Conservation (phyloP, 176 grass and related monocot species). For the Eremochloa ophiuroides region DNA sequence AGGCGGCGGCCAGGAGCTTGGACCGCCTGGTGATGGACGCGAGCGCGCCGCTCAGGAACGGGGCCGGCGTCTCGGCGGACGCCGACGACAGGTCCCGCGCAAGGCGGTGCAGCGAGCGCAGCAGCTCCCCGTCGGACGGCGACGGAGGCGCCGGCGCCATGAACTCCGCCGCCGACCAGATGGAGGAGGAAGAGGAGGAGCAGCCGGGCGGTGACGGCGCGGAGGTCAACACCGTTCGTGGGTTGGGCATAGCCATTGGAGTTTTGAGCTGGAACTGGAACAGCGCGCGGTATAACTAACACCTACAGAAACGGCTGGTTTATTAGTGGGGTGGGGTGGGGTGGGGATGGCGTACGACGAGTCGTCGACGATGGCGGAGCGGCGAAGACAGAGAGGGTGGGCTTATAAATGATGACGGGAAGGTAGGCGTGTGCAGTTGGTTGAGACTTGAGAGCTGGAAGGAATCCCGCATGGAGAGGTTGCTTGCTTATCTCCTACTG, state of each 20-base stretch:
- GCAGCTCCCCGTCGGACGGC: slow-evolving; percentile 61
- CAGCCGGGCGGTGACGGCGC: slow-evolving; percentile 12
- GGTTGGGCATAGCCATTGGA: slow-evolving; percentile 23
- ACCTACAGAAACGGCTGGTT: neutral
- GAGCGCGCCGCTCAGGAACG: slow-evolving; percentile 40
- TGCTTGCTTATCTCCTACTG: neutral
- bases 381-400: neutral
- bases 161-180: neutral
- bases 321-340: no score
- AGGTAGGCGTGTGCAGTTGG: slow-evolving; percentile 28
- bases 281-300: neutral
- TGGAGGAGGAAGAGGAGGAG: slow-evolving; percentile 19
- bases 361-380: neutral
- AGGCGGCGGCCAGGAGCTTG: slow-evolving; percentile 58
- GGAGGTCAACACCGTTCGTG: slow-evolving; percentile 13
- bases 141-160: slow-evolving; percentile 28
- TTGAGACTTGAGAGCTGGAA: slow-evolving; percentile 45
- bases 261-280: no score
- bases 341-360: slow-evolving; percentile 13
- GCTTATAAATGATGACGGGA: slow-evolving; percentile 28
- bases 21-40: slow-evolving; percentile 50
- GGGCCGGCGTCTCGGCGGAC: slow-evolving; percentile 32
- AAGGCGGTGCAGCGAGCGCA: slow-evolving; percentile 60
- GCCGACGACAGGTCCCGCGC: slow-evolving; percentile 45
- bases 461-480: neutral